phyloP scores from a whole-genome alignment of 352 stramenopile genomes.

The Phytopythium vexans region DNA sequence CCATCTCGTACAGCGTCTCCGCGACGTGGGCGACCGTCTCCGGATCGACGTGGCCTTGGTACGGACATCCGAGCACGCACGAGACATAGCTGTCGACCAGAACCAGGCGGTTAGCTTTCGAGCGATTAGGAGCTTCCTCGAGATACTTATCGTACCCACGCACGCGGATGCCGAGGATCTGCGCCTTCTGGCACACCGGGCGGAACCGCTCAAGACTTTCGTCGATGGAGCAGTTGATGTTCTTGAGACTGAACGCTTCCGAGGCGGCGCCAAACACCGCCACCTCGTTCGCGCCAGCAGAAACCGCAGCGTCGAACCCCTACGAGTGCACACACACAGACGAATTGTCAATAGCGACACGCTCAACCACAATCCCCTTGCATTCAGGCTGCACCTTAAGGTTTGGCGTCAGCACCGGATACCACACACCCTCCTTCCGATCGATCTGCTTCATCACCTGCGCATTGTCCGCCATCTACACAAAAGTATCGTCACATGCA shows the following conservation, averaged over 20 bases:
- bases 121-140: neutral
- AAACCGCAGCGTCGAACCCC: slow-evolving; percentile 86
- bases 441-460: slow-evolving; percentile 87
- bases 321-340: slow-evolving; percentile 11
- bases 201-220: slow-evolving; percentile 94
- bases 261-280: slow-evolving; percentile 95
- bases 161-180: slow-evolving; percentile 79
- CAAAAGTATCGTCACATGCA: slow-evolving; percentile 2
- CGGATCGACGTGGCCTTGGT: slow-evolving; percentile 89
- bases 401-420: slow-evolving; percentile 93
- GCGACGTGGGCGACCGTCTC: slow-evolving; percentile 82
- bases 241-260: slow-evolving; percentile 94
- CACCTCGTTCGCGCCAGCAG: slow-evolving; percentile 88
- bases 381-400: slow-evolving; percentile 53
- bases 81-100: slow-evolving; percentile 87
- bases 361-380: neutral
- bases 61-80: slow-evolving; percentile 96
- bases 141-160: slow-evolving; percentile 54
- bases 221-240: slow-evolving; percentile 97
- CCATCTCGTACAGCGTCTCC: slow-evolving; percentile 88
- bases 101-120: slow-evolving; percentile 5
- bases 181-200: slow-evolving; percentile 83
- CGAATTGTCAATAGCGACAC: neutral
- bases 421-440: slow-evolving; percentile 74
- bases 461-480: slow-evolving; percentile 91